Evolutionary conservation across 2,329 filamentous ascomycete genomes (phyloP).

Genomic region (Alternaria novae-zelandiae): DNA sequence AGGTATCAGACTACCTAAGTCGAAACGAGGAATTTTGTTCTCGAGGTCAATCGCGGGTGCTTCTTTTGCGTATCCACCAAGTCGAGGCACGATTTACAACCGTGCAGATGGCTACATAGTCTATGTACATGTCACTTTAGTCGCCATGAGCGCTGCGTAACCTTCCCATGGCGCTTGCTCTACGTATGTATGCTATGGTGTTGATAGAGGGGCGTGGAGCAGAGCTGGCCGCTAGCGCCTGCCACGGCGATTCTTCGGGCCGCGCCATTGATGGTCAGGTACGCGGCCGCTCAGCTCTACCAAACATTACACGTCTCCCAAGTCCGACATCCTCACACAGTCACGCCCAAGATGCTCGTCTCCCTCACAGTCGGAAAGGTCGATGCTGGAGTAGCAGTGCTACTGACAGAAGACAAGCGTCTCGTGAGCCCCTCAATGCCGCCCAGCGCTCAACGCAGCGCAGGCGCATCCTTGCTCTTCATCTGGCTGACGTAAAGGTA

Average conservation of each 20-base stretch:
- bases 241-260: slow-evolving; percentile 9
- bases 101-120: neutral
- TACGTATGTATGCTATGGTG: neutral
- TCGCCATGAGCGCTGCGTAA: neutral
- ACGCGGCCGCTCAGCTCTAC: slow-evolving; percentile 8
- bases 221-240: slow-evolving; percentile 1
- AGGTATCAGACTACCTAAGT: neutral
- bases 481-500: slow-evolving; percentile 51
- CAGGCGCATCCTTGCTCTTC: slow-evolving; percentile 27
- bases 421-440: slow-evolving; percentile 67
- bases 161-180: neutral
- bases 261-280: slow-evolving; percentile 10
- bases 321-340: neutral
- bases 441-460: slow-evolving; percentile 15
- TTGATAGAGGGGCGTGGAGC: neutral
- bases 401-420: slow-evolving; percentile 95
- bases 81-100: neutral
- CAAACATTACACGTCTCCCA: slow-evolving; percentile 2
- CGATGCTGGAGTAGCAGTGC: slow-evolving; percentile 95
- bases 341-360: slow-evolving; percentile 75
- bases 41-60: neutral
- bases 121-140: neutral
- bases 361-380: slow-evolving; percentile 99
- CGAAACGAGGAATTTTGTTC: neutral
- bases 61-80: neutral